phyloP scores from a whole-genome alignment of 1,284 basidiomycete genomes.

The Apiotrichum mycotoxinovorans region DNA sequence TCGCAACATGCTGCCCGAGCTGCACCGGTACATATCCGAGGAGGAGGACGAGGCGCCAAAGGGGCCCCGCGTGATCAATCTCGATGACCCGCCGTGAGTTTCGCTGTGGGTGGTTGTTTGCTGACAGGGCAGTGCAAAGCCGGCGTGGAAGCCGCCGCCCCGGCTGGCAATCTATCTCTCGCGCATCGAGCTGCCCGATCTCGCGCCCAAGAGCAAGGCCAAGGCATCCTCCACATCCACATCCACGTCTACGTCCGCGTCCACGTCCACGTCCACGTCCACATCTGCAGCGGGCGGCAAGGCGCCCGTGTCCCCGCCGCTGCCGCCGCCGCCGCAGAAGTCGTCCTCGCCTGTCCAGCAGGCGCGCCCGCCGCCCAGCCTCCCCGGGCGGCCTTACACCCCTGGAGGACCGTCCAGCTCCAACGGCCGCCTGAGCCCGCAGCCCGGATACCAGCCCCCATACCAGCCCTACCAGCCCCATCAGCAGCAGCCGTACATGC shows the following conservation, averaged over 20 bases:
- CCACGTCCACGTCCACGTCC: too few relatives aligned
- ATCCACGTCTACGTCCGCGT: not conserved
- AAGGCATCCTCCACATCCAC: not conserved
- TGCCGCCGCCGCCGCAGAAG: too few relatives aligned
- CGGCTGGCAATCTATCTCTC: conserved; percentile 47
- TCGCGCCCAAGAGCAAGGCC: conserved; percentile 16
- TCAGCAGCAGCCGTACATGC: not conserved
- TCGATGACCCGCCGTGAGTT: conserved; percentile 33
- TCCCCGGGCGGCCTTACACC: too few relatives aligned
- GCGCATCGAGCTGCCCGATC: conserved; percentile 47
- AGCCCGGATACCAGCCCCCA: not conserved
- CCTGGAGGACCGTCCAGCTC: not conserved
- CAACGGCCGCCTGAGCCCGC: not conserved
- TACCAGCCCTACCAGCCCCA: not conserved
- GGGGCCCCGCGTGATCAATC: conserved; percentile 41
- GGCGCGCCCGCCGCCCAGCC: too few relatives aligned
- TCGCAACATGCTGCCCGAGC: conserved; percentile 37
- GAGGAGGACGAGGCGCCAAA: conserved; percentile 21
- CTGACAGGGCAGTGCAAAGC: conserved; percentile 2
- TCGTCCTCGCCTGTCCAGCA: too few relatives aligned
- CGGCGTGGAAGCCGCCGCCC: conserved; percentile 31
- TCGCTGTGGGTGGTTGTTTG: too few relatives aligned
- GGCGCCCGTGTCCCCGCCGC: too few relatives aligned
- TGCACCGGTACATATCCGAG: conserved; percentile 48
- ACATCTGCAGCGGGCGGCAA: too few relatives aligned